Conservation (phyloP, 768 basidiomycete genomes). For the Cubamyces lactineus region DNA sequence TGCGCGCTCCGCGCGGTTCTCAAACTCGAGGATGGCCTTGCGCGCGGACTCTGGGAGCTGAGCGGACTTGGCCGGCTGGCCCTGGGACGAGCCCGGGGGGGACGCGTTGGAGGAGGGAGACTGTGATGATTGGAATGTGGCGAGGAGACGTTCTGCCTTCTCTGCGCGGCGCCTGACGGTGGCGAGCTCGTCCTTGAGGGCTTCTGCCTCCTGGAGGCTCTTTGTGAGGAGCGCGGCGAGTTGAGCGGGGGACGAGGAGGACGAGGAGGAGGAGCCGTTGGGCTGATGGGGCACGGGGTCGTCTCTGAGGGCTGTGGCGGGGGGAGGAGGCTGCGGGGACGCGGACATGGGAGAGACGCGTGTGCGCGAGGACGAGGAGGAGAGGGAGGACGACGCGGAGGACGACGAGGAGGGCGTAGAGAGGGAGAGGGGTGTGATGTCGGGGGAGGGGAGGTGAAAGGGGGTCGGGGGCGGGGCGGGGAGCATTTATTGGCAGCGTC, state of each 20-base stretch:
- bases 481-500: conserved; percentile 17
- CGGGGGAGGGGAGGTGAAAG: conserved; percentile 18
- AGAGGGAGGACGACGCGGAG: conserved; percentile 45
- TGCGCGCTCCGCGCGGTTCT: conserved; percentile 52
- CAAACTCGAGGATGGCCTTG: conserved; percentile 45
- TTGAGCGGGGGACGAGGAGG: conserved; percentile 46
- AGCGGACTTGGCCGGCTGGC: conserved; percentile 21
- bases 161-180: conserved; percentile 49
- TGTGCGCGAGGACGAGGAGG: neutral
- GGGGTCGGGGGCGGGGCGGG: conserved; percentile 24
- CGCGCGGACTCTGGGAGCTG: conserved; percentile 38
- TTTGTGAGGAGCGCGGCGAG: conserved; percentile 61
- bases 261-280: conserved; percentile 18
- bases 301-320: conserved; percentile 20
- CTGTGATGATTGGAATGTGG: conserved; percentile 32
- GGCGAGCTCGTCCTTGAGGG: conserved; percentile 53
- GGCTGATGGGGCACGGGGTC: conserved; percentile 20
- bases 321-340: conserved; percentile 29
- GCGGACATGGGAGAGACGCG: conserved; percentile 25
- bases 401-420: conserved; percentile 20
- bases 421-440: conserved; percentile 12
- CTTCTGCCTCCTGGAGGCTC: conserved; percentile 56
- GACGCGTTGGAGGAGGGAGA: conserved; percentile 30
- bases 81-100: conserved; percentile 27
- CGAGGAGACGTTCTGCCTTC: conserved; percentile 52